Percentiles rank a stretch among this genome's conserved stretches.
phyloP scores from a whole-genome alignment of 495 filamentous ascomycete genomes.

The Aspergillus sparsus region DNA sequence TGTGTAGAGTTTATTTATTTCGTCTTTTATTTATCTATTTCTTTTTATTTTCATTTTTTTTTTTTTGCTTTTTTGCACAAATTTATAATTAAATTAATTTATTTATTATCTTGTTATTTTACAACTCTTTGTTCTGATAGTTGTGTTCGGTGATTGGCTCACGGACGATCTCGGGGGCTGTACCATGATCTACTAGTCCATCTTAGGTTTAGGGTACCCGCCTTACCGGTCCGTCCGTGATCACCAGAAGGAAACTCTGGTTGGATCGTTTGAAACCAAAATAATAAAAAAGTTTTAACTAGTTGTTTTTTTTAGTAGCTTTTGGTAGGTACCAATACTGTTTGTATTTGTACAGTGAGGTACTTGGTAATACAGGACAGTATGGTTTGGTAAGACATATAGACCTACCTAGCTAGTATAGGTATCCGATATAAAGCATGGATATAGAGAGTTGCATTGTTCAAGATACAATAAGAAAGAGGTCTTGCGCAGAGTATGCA shows the following conservation, averaged over 20 bases:
- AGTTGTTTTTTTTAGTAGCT: not conserved
- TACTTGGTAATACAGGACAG: not conserved
- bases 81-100: no score
- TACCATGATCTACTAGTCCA: slow-evolving; percentile 11
- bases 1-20: not conserved
- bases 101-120: no score
- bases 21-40: slow-evolving; percentile 8
- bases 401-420: no score
- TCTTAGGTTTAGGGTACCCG: slow-evolving; percentile 31
- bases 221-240: slow-evolving; percentile 31
- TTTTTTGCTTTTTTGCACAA: no score
- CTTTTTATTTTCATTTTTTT: no score
- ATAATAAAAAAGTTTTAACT: not conserved
- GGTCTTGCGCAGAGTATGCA: no score
- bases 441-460: no score
- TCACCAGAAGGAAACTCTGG: slow-evolving; percentile 17
- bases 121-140: no score
- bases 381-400: no score
- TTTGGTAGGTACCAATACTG: not conserved
- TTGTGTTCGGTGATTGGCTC: slow-evolving; percentile 27
- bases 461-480: no score
- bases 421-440: no score
- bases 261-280: not conserved
- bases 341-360: not conserved
- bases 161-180: slow-evolving; percentile 43